Conservation (phyloP, 2,329 filamentous ascomycete genomes). For the Scedosporium apiospermum region DNA sequence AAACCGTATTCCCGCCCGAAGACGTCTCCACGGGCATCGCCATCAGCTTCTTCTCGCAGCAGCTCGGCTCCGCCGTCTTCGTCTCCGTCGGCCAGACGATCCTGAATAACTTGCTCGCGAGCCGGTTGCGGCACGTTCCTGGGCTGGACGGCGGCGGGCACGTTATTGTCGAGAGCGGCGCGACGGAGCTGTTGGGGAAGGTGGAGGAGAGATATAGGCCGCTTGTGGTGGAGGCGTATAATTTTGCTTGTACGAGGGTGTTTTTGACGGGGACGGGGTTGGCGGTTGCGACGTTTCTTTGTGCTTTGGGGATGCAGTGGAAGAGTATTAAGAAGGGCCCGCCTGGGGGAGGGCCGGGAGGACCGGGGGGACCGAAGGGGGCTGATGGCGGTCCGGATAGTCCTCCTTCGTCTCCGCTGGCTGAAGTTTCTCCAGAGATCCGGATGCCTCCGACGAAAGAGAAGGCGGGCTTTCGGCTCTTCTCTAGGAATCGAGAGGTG, state of each 20-base stretch:
- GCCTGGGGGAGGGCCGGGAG: background rate
- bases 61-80: conserved; percentile 49
- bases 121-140: conserved; percentile 27
- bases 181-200: conserved; percentile 48
- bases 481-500: background rate
- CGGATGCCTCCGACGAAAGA: background rate
- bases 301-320: conserved; percentile 54
- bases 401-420: too few relatives aligned
- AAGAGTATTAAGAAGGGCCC: conserved; percentile 50
- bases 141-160: conserved; percentile 28
- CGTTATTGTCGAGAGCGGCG: conserved; percentile 36
- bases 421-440: background rate
- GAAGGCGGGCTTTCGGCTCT: background rate
- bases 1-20: conserved; percentile 39
- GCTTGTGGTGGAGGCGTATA: conserved; percentile 54
- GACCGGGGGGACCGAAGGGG: background rate
- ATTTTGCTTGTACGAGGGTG: conserved; percentile 49
- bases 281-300: conserved; percentile 44
- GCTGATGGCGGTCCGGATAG: background rate
- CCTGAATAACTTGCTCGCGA: conserved; percentile 35
- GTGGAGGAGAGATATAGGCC: conserved; percentile 40
- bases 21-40: conserved; percentile 47
- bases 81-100: conserved; percentile 47
- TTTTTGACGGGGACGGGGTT: conserved; percentile 55
- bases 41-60: conserved; percentile 48